Base-by-base conservation (phyloP, 2,329 filamentous ascomycete genomes). In the Pseudonectria foliicola region DNA sequence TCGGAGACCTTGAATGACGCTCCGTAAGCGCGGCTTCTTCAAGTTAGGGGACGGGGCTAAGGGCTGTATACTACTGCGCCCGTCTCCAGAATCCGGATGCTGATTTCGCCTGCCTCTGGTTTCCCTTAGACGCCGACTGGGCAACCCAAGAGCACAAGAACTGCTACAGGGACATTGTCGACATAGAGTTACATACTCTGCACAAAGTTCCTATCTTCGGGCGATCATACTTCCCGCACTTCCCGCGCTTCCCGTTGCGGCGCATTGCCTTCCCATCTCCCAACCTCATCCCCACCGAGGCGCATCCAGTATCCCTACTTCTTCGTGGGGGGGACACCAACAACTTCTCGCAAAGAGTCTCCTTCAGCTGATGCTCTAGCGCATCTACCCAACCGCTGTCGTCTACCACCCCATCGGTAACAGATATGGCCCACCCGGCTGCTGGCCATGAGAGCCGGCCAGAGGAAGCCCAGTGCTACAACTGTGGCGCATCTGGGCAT, bases 401-500 rank as follows among this genome's bases (percentile, higher is more conserved):
- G 18, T 8, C 18, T 21, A 5, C 18, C 15, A 24, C 13, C 6
- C 27, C 14, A n/a, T n/a, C 15, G 21, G 6, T 13, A 18, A 16
- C 29, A 13, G 43, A 48, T 29, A 62, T 62, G 59, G 33, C 55
- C 27, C 50, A 54, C 26, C 37, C 57, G 34, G 39, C 47, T 31
- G 40, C 53, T 35, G 49, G 49, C 39, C 49, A 57, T 31, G 34
- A 39, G 26, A 46, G 53, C 39, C 58, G 50, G 15, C 40, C 57
- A 18, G 57, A 62, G 29, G 59, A 63, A 38, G 48, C 60, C 32
- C 54, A 63, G 43, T 77, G 73, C 53, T 75, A 73, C 52, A 75
- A 74, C 48, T 77, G 73, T 45, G 70, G 70, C 34, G 52, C 55
- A 31, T 54, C 57, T 21, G 67, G 68, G 4, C 73, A 77, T 49